Percentiles rank a stretch among this genome's conserved stretches.
These are phyloP conservation scores for Cylindricascospora bacillispora DNA, from an alignment of 1,139 yeast genomes.

Conservation along the genomic window DNA sequence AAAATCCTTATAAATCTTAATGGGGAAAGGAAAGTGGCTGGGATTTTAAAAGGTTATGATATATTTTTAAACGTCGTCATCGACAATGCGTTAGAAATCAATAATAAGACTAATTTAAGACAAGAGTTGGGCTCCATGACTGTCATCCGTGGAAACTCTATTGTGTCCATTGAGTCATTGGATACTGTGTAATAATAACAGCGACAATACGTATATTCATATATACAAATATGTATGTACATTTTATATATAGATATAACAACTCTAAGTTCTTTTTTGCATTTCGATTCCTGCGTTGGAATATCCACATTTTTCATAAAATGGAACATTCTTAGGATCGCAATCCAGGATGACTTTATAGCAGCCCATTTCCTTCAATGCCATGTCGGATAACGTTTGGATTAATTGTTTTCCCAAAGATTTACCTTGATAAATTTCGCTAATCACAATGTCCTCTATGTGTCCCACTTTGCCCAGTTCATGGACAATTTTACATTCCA, in stretches of 20 bases:
- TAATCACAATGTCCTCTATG: conserved; percentile 88
- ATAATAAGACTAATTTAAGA: conserved; percentile 38
- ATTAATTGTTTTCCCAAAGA: conserved; percentile 63
- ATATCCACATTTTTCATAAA: conserved; percentile 81
- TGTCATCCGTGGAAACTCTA: conserved; percentile 51
- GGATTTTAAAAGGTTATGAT: conserved; percentile 69
- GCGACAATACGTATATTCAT: background rate
- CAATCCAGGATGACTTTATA: conserved; percentile 89
- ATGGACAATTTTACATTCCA: conserved; percentile 61
- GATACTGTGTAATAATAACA: conserved; percentile 19
- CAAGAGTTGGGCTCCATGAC: conserved; percentile 24
- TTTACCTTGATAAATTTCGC: conserved; percentile 66
- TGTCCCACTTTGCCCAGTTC: conserved; percentile 82
- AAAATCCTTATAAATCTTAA: conserved; percentile 57
- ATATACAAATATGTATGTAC: background rate
- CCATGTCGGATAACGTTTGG: conserved; percentile 46
- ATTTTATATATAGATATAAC: background rate
- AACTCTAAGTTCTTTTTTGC: conserved; percentile 28
- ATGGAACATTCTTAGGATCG: conserved; percentile 63
- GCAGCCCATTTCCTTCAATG: conserved; percentile 43
- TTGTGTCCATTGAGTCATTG: conserved; percentile 39
- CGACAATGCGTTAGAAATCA: conserved; percentile 55
- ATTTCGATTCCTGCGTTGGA: conserved; percentile 61
- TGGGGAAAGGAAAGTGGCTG: conserved; percentile 61
- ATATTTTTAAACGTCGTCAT: conserved; percentile 60